Base-by-base conservation (phyloP, 2,329 filamentous ascomycete genomes). In the Claviceps pusilla region DNA sequence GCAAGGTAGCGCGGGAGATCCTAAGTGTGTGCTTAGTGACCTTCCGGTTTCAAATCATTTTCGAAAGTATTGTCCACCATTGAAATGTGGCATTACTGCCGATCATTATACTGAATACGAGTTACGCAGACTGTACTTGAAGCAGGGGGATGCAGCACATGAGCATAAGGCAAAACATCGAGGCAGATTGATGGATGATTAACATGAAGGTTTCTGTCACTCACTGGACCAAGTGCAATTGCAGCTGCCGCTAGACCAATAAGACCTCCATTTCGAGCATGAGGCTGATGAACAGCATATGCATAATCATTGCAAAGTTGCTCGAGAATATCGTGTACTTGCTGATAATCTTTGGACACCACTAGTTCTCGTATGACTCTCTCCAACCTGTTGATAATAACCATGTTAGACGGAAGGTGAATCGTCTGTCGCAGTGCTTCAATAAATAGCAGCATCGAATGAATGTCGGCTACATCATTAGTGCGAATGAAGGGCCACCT, bases 281-380 rank as follows among this genome's bases (percentile, higher is more conserved):
- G 90, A 53, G 93, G 90, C 65, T 96, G 90, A 69, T 98, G 89
- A 46, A 96, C 89, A 48, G 91, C 90, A 69, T 97, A 98, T 51
- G 93, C 93, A 73, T 91, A 98, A 62, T 98, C 93, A 67, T 95
- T 90, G 69, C 90, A 96, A 57, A 98, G 83, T 74, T 98, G 91
- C 64, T 95, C 87, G 57, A 98, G 88, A 55, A 97, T 91, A 63
- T 84, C 86, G 61, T 84, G 80, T 60, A 98, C 90, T 63, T 79
- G 81, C 54, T 86, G 82, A 64, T 89, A 84, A 65, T 97, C 88
- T 65, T 85, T 84, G 62, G 75, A 77, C 50, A 80, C 80, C 57
- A 88, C 83, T 31, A 90, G 80, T 65, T 95, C 89, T 59, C 93
- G 86, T 63, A 98, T 93, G 54, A 89, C 80, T 60, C 85, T 86